phyloP scores from a whole-genome alignment of 78 protist genomes.

The Tieghemostelium lacteum region DNA sequence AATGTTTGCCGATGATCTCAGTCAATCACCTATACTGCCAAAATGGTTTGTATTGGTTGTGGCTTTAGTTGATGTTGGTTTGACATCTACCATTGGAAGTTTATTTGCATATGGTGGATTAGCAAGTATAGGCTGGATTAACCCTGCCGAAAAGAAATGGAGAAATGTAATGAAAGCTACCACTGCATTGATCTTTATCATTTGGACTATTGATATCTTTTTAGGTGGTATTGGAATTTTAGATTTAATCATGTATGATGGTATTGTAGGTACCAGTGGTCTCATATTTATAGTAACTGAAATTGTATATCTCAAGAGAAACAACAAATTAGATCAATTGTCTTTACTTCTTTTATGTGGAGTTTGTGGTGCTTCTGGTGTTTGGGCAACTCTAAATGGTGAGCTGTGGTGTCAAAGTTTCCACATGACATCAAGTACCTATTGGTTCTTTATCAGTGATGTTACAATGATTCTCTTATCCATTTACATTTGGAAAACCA shows the following conservation, averaged over 20 bases:
- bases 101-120: slow-evolving; percentile 31
- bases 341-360: neutral
- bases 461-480: slow-evolving; percentile 9
- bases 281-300: neutral
- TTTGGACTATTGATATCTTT: neutral
- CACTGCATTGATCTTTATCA: neutral
- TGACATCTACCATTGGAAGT: slow-evolving; percentile 18
- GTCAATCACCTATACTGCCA: neutral
- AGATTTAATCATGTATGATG: neutral
- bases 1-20: slow-evolving; percentile 9
- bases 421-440: neutral
- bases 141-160: slow-evolving; percentile 1
- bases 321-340: neutral
- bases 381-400: neutral
- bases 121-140: neutral
- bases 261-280: slow-evolving; percentile 11
- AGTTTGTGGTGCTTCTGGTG: slow-evolving; percentile 13
- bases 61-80: slow-evolving; percentile 4
- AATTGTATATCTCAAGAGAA: neutral
- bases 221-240: neutral
- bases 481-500: neutral
- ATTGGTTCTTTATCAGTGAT: slow-evolving; percentile 28
- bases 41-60: neutral
- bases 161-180: neutral
- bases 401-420: slow-evolving; percentile 15